These are phyloP conservation scores for Mycena venus DNA, from an alignment of 768 basidiomycete species.

Conservation along the genomic window DNA sequence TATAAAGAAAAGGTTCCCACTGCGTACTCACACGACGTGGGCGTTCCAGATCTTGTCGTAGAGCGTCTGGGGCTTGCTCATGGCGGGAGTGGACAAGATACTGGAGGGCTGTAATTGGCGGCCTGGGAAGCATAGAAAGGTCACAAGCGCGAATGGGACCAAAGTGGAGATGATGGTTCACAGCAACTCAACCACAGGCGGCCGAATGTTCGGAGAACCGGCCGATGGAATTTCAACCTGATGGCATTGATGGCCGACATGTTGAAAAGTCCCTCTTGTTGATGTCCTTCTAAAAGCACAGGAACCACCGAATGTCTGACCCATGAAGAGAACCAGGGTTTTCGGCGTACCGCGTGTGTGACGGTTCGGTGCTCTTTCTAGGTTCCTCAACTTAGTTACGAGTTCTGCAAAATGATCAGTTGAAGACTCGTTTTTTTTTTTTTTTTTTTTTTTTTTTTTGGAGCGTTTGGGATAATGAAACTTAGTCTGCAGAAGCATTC, in stretches of 20 bases:
- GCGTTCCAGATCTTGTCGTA: constrained; percentile 99
- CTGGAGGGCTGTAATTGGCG: neutral
- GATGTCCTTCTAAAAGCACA: no score
- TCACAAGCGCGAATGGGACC: neutral
- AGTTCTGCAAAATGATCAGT: no score
- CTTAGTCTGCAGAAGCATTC: no score
- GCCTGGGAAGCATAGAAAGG: neutral
- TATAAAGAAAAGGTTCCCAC: neutral
- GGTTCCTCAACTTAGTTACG: no score
- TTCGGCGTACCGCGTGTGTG: no score
- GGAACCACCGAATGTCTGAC: no score
- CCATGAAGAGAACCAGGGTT: no score
- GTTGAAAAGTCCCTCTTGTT: no score
- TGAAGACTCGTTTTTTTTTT: no score
- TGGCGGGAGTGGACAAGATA: constrained; percentile 52
- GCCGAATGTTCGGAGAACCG: neutral
- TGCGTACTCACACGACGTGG: constrained; percentile 82
- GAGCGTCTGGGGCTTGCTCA: constrained; percentile 76
- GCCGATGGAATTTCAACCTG: neutral
- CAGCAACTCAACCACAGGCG: neutral
- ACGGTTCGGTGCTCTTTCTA: no score
- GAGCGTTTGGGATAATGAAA: no score
- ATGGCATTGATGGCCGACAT: neutral
- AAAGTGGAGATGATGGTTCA: neutral
- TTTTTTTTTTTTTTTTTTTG: no score